phyloP scores from a whole-genome alignment of 495 filamentous ascomycete genomes.

The Copromyces sp. region DNA sequence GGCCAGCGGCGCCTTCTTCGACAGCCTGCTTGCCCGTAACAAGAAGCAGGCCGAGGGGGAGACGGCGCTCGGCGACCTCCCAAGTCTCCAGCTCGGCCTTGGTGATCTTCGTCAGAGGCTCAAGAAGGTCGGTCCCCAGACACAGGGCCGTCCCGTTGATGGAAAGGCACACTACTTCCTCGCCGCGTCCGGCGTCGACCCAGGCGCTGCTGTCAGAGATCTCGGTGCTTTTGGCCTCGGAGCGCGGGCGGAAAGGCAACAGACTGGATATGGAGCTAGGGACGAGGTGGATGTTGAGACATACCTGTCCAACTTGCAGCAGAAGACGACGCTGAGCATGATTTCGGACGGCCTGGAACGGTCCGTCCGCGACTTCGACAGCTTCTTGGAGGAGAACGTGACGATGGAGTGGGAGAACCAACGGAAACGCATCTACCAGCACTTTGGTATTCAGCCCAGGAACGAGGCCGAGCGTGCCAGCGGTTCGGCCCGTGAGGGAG shows the following conservation, averaged over 20 bases:
- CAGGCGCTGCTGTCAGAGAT: conserved; percentile 66
- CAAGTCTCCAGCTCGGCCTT: conserved; percentile 69
- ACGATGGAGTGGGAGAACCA: conserved; percentile 93
- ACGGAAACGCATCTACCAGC: conserved; percentile 82
- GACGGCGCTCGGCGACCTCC: conserved; percentile 46
- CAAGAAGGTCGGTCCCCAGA: conserved; percentile 57
- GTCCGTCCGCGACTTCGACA: conserved; percentile 80
- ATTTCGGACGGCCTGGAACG: conserved; percentile 79
- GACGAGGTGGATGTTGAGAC: conserved; percentile 70
- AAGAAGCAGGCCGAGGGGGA: conserved; percentile 49
- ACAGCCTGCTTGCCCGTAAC: conserved; percentile 73
- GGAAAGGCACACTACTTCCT: conserved; percentile 80
- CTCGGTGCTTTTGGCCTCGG: conserved; percentile 48
- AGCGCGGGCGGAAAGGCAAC: conserved; percentile 23
- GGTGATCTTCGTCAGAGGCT: conserved; percentile 80
- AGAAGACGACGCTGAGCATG: conserved; percentile 84
- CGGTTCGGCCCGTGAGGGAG: conserved; percentile 35
- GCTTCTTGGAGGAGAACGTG: conserved; percentile 86
- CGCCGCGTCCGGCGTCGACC: conserved; percentile 78
- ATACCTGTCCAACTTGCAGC: conserved; percentile 73
- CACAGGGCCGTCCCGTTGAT: conserved; percentile 38
- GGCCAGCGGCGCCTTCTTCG: conserved; percentile 61
- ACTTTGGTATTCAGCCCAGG: conserved; percentile 77
- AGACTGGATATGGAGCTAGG: not conserved
- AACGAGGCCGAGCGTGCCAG: conserved; percentile 42